These are phyloP conservation scores for Solanum rostratum DNA, from an alignment of 257 asterid species.

Conservation along the genomic window DNA sequence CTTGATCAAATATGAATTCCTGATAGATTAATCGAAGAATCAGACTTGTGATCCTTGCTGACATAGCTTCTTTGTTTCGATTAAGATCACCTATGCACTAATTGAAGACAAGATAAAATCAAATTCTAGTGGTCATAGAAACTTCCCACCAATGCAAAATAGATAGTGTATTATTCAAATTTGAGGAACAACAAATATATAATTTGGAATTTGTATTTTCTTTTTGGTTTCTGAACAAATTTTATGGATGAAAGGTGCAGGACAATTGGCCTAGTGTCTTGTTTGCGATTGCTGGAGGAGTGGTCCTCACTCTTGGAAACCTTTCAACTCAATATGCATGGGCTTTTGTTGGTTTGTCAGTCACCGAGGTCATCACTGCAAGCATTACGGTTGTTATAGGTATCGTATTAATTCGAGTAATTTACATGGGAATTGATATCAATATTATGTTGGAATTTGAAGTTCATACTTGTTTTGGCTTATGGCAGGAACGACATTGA, in stretches of 20 bases:
- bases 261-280: constrained; percentile 72
- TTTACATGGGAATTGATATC: background rate
- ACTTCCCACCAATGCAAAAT: background rate
- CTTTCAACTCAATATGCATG: constrained; percentile 91
- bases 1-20: background rate
- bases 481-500: constrained; percentile 66
- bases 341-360: constrained; percentile 91
- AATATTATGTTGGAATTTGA: background rate
- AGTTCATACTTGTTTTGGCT: background rate
- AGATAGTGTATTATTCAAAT: background rate
- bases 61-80: background rate
- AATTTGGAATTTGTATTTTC: background rate
- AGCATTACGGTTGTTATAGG: constrained; percentile 97
- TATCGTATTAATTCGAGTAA: constrained; percentile 2
- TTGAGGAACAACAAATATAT: background rate
- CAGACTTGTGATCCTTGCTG: background rate
- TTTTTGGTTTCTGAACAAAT: background rate
- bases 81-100: background rate
- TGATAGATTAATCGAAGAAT: background rate
- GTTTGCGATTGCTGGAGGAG: constrained; percentile 86
- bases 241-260: constrained; percentile 24
- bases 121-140: background rate
- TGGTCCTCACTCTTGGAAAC: constrained; percentile 80
- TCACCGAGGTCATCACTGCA: constrained; percentile 73
- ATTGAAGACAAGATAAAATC: background rate